These are phyloP conservation scores for Cornus controversa DNA, from an alignment of 148 eudicot genomes.

Conservation along the genomic window DNA sequence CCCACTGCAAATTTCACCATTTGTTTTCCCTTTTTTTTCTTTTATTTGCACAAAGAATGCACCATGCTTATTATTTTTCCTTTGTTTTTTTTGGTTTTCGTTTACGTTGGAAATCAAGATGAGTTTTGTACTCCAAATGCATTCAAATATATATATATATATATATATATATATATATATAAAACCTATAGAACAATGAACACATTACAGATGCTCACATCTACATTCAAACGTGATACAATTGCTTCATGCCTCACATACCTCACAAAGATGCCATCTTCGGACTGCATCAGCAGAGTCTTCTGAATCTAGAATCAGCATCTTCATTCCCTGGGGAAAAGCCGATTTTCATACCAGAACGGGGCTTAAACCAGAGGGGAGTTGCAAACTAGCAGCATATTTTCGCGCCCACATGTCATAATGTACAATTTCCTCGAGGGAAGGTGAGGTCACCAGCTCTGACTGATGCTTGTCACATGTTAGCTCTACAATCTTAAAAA, in stretches of 20 bases:
- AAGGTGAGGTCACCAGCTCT: constrained; percentile 68
- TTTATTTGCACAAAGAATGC: not conserved
- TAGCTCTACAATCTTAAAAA: constrained; percentile 88
- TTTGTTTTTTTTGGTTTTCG: too few relatives aligned
- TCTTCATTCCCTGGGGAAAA: not conserved
- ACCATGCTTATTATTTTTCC: not conserved
- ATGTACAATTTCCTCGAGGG: constrained; percentile 90
- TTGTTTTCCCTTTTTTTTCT: too few relatives aligned
- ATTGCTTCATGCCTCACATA: not conserved
- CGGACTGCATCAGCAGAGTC: not conserved
- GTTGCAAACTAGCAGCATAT: constrained; percentile 69
- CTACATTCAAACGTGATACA: not conserved
- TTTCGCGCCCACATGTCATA: constrained; percentile 94
- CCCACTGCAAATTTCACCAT: too few relatives aligned
- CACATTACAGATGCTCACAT: constrained; percentile 1
- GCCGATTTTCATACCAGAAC: constrained; percentile 38
- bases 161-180: too few relatives aligned
- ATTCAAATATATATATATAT: not conserved
- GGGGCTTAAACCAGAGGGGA: constrained; percentile 50
- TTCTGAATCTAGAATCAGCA: not conserved
- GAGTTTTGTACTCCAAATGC: not conserved
- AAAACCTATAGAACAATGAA: not conserved
- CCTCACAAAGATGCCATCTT: not conserved
- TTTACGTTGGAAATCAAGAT: not conserved
- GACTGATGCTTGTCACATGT: constrained; percentile 80